phyloP scores from a whole-genome alignment of 2,329 filamentous ascomycete species.

The Scedosporium aurantiacum region DNA sequence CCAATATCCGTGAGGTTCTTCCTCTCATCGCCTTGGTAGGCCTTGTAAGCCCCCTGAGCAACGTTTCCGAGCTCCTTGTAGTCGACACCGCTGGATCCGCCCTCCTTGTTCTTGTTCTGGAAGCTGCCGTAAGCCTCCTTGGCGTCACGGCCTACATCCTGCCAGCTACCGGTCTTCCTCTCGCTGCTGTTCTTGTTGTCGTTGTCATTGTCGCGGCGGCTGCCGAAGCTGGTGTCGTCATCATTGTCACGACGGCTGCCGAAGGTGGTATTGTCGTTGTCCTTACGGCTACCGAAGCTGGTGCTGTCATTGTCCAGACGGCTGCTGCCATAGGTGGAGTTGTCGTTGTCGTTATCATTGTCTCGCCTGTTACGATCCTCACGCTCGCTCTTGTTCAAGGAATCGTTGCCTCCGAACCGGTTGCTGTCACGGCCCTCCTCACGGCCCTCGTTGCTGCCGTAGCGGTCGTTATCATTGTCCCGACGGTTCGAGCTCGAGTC shows the following conservation, averaged over 20 bases:
- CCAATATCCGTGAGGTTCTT: slow-evolving; percentile 10
- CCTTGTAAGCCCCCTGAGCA: slow-evolving; percentile 18
- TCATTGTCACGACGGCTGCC: not conserved
- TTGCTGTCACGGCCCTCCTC: not conserved
- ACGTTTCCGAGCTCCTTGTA: slow-evolving; percentile 11
- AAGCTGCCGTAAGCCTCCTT: slow-evolving; percentile 10
- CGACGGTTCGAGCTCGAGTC: not conserved
- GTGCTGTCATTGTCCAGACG: slow-evolving; percentile 3
- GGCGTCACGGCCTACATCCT: slow-evolving; percentile 8
- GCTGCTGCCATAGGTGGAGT: not conserved
- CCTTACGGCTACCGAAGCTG: not conserved
- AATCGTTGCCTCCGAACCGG: slow-evolving; percentile 6
- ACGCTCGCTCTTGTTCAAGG: not conserved
- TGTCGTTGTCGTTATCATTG: slow-evolving; percentile 4
- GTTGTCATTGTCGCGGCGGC: not conserved
- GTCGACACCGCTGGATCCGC: slow-evolving; percentile 4
- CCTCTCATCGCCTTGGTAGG: slow-evolving; percentile 14
- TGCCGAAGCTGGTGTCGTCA: not conserved
- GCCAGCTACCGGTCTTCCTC: slow-evolving; percentile 7
- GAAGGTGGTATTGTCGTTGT: slow-evolving; percentile 1
- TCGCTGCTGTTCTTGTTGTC: slow-evolving; percentile 6
- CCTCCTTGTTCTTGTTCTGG: slow-evolving; percentile 9
- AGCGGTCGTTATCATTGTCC: not conserved
- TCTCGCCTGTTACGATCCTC: too few species aligned
- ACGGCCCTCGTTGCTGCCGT: not conserved